Base-by-base conservation (phyloP, 2,329 filamentous ascomycete genomes). In the Colletotrichum melonis region DNA sequence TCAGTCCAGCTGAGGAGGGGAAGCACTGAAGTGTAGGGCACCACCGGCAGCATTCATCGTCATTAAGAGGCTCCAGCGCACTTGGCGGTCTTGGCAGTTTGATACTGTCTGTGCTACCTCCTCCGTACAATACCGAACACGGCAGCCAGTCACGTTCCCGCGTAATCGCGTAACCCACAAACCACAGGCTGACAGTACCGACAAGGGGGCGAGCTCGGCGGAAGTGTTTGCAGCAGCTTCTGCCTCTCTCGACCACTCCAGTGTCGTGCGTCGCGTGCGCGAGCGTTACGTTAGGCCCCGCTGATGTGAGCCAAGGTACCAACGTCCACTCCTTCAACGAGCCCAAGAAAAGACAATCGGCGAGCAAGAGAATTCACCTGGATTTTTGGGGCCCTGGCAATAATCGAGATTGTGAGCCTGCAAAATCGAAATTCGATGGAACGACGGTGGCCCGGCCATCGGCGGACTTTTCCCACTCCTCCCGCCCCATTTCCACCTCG, bases 361-460 rank as follows among this genome's bases (percentile, higher is more conserved):
- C 32, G 14, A 52, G 38, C 28, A 35, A 28, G 63, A 26, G 8
- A 1, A 52, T 16, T 52, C n/a, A 8, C 12, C 5, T 19, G 19
- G 56, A 26, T 42, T 60, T 57, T 28, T 32, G 60, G 60, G 28
- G 42, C 24, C 38, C 62, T 56, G 59, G 54, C 60, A 24, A n/a
- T 35, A 73, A 60, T 73, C 66, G 66, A 73, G 67, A 73, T 70
- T 73, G 55, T 56, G 66, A 73, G 56, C 66, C 32, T 60, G 46
- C 59, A 57, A 56, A 56, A 56, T 49, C 24, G 38, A 65, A 46
- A 56, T 73, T 73, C 52, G 70, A 65, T 70, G 60, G 55, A 55
- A 59, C 54, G 54, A 69, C 30, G 54, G 30, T 63, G 35, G 62
- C 22, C 62, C 24, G 42, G 22, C 56, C 22, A 35, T 63, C 56